Percentiles rank a stretch among this genome's conserved stretches.
Conservation (phyloP, 805 yeast genomes). For the Naumovozyma dairenensis region DNA sequence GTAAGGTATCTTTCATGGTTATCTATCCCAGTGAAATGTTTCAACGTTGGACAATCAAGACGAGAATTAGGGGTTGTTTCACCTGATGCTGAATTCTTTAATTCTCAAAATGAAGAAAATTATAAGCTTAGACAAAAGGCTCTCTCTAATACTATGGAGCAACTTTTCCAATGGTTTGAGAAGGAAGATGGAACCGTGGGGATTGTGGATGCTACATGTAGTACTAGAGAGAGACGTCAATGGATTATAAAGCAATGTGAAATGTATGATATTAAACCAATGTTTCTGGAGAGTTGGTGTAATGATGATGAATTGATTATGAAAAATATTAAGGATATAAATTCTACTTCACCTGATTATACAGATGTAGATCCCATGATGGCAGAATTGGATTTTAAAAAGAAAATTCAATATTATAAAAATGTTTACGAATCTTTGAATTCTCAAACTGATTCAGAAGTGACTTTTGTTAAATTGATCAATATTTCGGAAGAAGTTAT, state of each 20-base stretch:
- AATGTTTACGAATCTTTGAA: constrained; percentile 69
- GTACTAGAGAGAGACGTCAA: constrained; percentile 62
- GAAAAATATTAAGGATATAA: constrained; percentile 78
- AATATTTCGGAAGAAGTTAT: constrained; percentile 84
- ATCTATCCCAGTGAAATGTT: constrained; percentile 74
- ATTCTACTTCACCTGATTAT: constrained; percentile 80
- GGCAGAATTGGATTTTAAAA: constrained; percentile 63
- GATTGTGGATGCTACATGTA: constrained; percentile 87
- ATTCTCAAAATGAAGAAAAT: constrained; percentile 56
- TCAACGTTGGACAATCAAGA: constrained; percentile 83
- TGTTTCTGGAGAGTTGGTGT: constrained; percentile 89
- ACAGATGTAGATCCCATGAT: constrained; percentile 53
- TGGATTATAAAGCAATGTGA: constrained; percentile 53
- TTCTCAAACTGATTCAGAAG: constrained; percentile 43
- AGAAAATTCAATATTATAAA: constrained; percentile 67
- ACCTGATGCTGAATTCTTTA: constrained; percentile 68
- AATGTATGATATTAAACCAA: constrained; percentile 66
- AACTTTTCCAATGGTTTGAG: constrained; percentile 80
- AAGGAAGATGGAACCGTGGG: constrained; percentile 82
- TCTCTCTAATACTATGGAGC: constrained; percentile 58
- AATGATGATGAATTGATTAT: constrained; percentile 68
- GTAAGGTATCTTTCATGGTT: constrained; percentile 91
- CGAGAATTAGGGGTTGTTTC: constrained; percentile 42
- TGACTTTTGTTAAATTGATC: constrained; percentile 79
- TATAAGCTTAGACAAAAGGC: constrained; percentile 56